Base-by-base conservation (phyloP, 352 stramenopile genomes). In the Phytophthora boehmeriae region DNA sequence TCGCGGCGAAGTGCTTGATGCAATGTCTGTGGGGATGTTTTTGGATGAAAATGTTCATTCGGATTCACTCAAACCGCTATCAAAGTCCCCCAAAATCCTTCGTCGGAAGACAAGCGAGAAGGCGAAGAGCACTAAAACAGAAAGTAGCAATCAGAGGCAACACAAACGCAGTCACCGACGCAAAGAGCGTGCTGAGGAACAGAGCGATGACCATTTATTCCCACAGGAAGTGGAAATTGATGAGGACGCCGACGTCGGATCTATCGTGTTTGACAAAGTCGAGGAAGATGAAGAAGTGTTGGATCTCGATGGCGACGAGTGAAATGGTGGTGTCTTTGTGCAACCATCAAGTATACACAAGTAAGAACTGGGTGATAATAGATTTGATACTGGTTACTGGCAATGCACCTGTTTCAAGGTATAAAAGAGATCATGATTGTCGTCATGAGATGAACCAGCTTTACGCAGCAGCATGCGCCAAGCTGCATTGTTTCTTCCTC, bases 1-100 rank as follows among this genome's bases (percentile, higher is more conserved):
- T 39, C 78, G 76, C 54, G 86, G 72, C 35, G 54, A 73, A n/a
- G 53, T 60, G 8, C 91, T 95, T 61, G 77, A 93, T 46, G 52
- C 77, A 0, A 36, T 88, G 5, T 68, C 80, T 5, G 73, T 92
- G 22, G 66, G 68, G 0, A 65, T 76, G 54, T 95, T 95, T 46
- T 13, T 93, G 4, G 64, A 78, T 9, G 68, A 90, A 8, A 44
- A 75, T n/a, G 20, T 67, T n/a, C 34, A 55, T 3, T 25, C 38
- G 13, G 61, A 76, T 32, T 17, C 36, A 19, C 68, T 93, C 45
- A 86, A 79, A 49, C 44, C 69, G n/a, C 64, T 94, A 25, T 55
- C 53, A 17, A 89, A 88, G 61, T 44, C 72, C 16, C 78, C 78
- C 8, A 93, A 79, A 38, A 13, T 93, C 11, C 34, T 62, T 20